Percentiles rank a stretch among this genome's conserved stretches.
Evolutionary conservation across 2,329 filamentous ascomycete genomes (phyloP).

Genomic region (Erysiphe neolycopersici): DNA sequence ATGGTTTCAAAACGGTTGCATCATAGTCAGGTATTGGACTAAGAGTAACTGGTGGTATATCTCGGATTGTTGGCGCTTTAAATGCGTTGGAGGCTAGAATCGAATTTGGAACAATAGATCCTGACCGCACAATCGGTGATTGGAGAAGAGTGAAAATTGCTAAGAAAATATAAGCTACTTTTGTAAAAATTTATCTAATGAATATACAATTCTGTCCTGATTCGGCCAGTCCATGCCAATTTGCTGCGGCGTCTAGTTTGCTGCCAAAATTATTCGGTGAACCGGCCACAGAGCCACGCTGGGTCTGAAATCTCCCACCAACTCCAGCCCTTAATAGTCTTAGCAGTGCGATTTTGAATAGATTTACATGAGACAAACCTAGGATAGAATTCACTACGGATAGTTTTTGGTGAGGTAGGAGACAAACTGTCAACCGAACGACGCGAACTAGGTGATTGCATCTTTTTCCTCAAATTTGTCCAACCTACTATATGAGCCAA

Average conservation of each 20-base stretch:
- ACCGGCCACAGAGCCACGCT: slow-evolving; percentile 64
- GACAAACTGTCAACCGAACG: slow-evolving; percentile 22
- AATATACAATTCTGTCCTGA: slow-evolving; percentile 54
- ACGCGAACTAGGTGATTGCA: slow-evolving; percentile 19
- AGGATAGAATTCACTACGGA: slow-evolving; percentile 23
- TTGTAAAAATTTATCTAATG: background rate
- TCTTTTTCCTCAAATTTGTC: slow-evolving; percentile 3
- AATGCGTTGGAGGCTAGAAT: slow-evolving; percentile 33
- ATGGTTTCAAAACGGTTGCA: slow-evolving; percentile 52
- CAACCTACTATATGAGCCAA: background rate
- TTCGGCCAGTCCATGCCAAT: slow-evolving; percentile 34
- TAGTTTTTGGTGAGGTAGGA: slow-evolving; percentile 15
- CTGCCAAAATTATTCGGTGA: slow-evolving; percentile 55
- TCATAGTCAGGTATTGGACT: slow-evolving; percentile 73
- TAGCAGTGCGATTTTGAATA: slow-evolving; percentile 10
- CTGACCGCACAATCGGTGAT: slow-evolving; percentile 69
- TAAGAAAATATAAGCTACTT: slow-evolving; percentile 13
- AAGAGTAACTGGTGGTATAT: slow-evolving; percentile 80
- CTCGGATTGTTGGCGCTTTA: slow-evolving; percentile 57
- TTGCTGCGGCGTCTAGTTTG: slow-evolving; percentile 42
- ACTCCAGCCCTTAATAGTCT: slow-evolving; percentile 10
- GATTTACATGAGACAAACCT: slow-evolving; percentile 14
- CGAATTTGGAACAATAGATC: slow-evolving; percentile 52
- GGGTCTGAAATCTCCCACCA: slow-evolving; percentile 19
- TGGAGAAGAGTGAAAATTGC: slow-evolving; percentile 87